Percentiles rank a stretch among this genome's conserved stretches.
These are phyloP conservation scores for Fusarium devonianum DNA, from an alignment of 2,329 filamentous ascomycete species.

Conservation along the genomic window DNA sequence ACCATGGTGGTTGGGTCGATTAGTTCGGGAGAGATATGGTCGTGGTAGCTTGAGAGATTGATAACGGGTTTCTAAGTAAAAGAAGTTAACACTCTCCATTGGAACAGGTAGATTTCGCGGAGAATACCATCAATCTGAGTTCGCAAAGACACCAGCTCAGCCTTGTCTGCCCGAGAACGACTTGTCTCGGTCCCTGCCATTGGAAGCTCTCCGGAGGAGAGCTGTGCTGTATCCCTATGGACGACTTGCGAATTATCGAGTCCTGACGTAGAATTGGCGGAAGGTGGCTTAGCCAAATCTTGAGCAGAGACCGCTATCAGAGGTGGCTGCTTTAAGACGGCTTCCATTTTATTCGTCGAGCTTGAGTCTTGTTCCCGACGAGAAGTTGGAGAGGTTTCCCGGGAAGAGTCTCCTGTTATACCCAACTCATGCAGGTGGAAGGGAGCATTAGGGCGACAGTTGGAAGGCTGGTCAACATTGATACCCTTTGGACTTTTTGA, in stretches of 20 bases:
- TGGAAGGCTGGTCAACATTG: neutral
- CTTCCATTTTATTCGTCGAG: too few relatives aligned
- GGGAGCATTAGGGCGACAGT: conserved; percentile 7
- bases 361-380: neutral
- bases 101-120: neutral
- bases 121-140: neutral
- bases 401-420: conserved; percentile 1
- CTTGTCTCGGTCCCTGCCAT: neutral
- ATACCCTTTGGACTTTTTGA: neutral
- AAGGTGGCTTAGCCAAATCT: too few relatives aligned
- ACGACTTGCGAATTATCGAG: too few relatives aligned
- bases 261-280: too few relatives aligned
- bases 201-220: too few relatives aligned
- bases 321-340: too few relatives aligned
- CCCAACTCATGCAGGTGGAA: conserved; percentile 32
- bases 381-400: neutral
- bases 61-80: neutral
- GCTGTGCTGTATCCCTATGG: too few relatives aligned
- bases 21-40: conserved; percentile 7
- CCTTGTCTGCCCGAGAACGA: neutral
- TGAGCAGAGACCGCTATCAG: too few relatives aligned
- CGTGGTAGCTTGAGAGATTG: conserved; percentile 19
- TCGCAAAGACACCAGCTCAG: neutral
- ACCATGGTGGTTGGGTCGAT: conserved; percentile 1
- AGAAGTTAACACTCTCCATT: neutral